Evolutionary conservation across 208 protist species (phyloP), one percentile per base, ranked within the genome.

Genomic region (Leishmania mexicana): DNA sequence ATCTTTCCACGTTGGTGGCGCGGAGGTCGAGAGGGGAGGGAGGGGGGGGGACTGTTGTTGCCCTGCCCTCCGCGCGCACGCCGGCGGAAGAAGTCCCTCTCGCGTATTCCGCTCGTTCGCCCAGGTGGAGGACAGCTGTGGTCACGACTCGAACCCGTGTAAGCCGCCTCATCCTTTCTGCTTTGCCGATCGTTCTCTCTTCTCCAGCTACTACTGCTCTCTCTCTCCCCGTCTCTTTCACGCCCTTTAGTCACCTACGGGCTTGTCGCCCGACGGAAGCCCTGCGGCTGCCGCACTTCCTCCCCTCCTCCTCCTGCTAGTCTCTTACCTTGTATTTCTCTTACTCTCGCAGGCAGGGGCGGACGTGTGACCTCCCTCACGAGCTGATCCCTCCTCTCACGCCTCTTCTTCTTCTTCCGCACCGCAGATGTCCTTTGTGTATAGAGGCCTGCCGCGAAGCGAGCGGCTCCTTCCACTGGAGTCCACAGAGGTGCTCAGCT

Each of bases 401-500:
- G 15, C 35, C 65, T 40, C 15, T 31, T 71, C 35, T 31, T 71
- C 35, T 42, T 38, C 38, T n/a, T 21, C 40, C 65, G 13, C 51
- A 67, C 28, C 42, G n/a, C 57, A 1, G 13, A 94, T 94, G 91
- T 88, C 85, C 57, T 85, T 81, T 72, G 81, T 85, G 53, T 89
- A 85, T 51, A 81, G 78, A 19, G 86, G 83, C 24, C 81, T 90
- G 60, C 77, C 84, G 7, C 91, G 91, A 45, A 87, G 86, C 51
- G 86, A 92, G 57, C 85, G 91, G 28, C 79, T 95, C 49, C 87
- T 95, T 19, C 91, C 91, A 24, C 83, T 95, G 24, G 87, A 92
- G 58, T 86, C 85, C 11, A 67, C 76, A 17, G 74, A 83, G 6
- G 89, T 86, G 1, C 83, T 95, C 15, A 38, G 62, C 45, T 72